Base-by-base conservation (phyloP, 2,329 filamentous ascomycete species). In the Colletotrichum gloeosporioides region DNA sequence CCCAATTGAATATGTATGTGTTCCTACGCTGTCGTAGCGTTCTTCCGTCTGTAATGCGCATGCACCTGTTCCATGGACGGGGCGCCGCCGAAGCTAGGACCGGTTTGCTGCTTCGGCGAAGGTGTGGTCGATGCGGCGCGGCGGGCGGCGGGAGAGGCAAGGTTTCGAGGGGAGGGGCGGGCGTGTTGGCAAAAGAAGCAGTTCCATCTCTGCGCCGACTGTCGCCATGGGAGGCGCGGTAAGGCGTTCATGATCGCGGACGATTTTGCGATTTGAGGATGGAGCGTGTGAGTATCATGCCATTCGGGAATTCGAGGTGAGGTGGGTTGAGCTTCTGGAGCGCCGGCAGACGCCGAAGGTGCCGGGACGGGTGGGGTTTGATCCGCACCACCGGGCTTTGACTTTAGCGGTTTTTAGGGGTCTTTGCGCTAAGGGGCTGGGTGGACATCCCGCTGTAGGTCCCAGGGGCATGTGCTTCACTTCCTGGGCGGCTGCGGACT, bases 41-140 rank as follows among this genome's bases (percentile, higher is more conserved):
- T 96, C 87, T 92, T 94, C 80, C 87, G 85, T 78, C 89, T 90
- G 79, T 95, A 95, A 25, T 92, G 89, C 67, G 89, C 90, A 32
- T 90, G 89, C 83, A 95, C 86, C 79, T 92, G 88, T 59, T 93
- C 92, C 92, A 95, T 94, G 6, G 84, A 81, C 22, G 83, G 81
- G 62, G 81, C 73, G 18, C 64, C 70, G 32, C 73, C 73, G 18
- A 73, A 73, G 70, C 44, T 75, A 63, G 78, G 71, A 22, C 80
- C 79, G 34, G 80, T 78, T 63, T 81, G 79, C 71, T 80, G 81
- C 65, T 81, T 82, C 64, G 78, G 81, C 53, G 82, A 81, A 71
- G 80, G 83, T 49, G 85, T 76, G 34, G 73, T 73, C 6, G 73
- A 84, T 59, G 81, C 79, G 62, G 81, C 82, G 69, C 85, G 83